Conservation (phyloP, 352 stramenopile species). For the Globisporangium recalcitrans region DNA sequence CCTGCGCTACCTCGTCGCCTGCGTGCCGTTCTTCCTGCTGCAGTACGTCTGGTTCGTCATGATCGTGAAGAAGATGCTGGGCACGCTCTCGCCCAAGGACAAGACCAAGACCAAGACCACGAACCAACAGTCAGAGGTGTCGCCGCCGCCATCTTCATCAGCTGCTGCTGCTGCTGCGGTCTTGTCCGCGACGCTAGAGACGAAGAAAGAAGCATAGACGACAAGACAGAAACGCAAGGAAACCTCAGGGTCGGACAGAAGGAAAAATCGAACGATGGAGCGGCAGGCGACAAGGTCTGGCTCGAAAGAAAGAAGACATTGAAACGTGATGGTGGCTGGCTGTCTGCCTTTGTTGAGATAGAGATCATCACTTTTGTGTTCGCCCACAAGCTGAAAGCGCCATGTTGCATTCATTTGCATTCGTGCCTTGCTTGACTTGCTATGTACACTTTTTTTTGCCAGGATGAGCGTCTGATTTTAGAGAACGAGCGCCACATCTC, state of each 20-base stretch:
- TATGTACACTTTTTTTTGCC: conserved; percentile 7
- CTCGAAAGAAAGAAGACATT: conserved; percentile 12
- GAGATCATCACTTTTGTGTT: not conserved
- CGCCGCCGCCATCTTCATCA: not conserved
- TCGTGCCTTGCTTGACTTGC: not conserved
- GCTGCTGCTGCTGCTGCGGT: not conserved
- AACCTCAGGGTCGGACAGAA: too few species aligned
- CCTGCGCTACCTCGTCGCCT: conserved; percentile 44
- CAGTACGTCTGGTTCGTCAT: conserved; percentile 78
- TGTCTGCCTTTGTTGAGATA: not conserved
- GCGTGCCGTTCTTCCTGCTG: conserved; percentile 59
- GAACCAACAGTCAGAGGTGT: not conserved
- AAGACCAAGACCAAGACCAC: not conserved
- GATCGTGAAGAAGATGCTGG: conserved; percentile 52
- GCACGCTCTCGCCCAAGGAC: conserved; percentile 7
- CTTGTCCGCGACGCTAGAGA: conserved; percentile 1
- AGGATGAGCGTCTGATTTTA: conserved; percentile 7
- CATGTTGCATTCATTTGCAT: not conserved
- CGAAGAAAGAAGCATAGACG: conserved; percentile 11
- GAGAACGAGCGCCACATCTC: not conserved
- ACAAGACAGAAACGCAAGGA: too few species aligned
- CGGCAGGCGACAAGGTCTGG: not conserved
- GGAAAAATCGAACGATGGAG: too few species aligned
- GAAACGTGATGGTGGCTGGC: not conserved
- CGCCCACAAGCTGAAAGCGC: too few species aligned